A percentile compares a stretch with the other conserved stretches of the same genome.
Evolutionary conservation across 176 grass and related monocot species (phyloP).

Genomic region (Otatea glauca): DNA sequence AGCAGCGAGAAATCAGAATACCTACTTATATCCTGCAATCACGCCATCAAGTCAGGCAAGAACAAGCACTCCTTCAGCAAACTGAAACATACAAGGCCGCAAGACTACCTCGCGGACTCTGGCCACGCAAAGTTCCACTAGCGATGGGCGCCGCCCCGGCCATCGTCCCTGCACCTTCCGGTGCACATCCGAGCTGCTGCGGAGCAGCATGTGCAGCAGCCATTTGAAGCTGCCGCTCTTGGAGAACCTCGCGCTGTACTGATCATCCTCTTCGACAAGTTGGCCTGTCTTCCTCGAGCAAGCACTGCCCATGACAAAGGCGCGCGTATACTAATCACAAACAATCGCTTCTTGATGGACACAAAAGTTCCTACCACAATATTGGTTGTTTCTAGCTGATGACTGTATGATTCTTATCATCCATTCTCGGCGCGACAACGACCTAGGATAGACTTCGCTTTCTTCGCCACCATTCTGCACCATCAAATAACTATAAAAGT

Average conservation of each 20-base stretch:
- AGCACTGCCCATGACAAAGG: constrained; percentile 70
- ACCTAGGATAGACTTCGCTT: neutral
- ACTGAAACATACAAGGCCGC: constrained; percentile 23
- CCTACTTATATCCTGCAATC: constrained; percentile 77
- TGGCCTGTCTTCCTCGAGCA: constrained; percentile 91
- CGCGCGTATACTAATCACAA: neutral
- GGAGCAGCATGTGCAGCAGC: constrained; percentile 71
- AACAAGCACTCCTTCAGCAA: neutral
- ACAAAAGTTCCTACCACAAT: neutral
- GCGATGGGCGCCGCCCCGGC: constrained; percentile 57
- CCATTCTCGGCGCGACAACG: constrained; percentile 14
- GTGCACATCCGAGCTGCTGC: constrained; percentile 46
- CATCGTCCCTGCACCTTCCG: constrained; percentile 40
- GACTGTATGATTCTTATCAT: constrained; percentile 5
- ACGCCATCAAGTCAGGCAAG: constrained; percentile 29
- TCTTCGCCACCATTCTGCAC: constrained; percentile 43
- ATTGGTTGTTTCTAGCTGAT: neutral
- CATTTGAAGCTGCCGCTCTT: constrained; percentile 94
- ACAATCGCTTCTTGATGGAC: constrained; percentile 6
- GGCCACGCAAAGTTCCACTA: constrained; percentile 85
- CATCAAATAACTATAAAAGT: constrained; percentile 9
- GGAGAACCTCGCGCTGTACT: constrained; percentile 70
- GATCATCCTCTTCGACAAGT: constrained; percentile 51
- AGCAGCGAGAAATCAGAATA: constrained; percentile 81
- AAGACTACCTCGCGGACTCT: constrained; percentile 75